Conservation (phyloP, 2,329 filamentous ascomycete genomes). For the Conoideocrella luteorostrata region DNA sequence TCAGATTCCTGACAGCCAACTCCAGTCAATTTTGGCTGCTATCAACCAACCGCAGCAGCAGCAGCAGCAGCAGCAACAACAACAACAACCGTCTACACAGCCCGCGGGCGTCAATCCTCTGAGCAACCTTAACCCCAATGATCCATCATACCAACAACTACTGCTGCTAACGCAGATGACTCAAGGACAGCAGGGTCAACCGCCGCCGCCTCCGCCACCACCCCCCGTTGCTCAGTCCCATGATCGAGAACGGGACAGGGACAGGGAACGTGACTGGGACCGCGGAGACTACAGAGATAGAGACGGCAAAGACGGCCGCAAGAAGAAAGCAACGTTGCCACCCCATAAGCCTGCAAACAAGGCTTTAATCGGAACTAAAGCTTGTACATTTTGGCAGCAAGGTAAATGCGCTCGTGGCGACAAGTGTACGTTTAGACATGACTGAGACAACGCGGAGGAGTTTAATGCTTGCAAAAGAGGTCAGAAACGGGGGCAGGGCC, state of each 20-base stretch:
- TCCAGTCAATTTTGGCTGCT: slow-evolving; percentile 38
- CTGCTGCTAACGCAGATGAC: slow-evolving; percentile 32
- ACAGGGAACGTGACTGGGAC: slow-evolving; percentile 27
- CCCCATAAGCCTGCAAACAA: slow-evolving; percentile 44
- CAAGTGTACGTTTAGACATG: slow-evolving; percentile 68
- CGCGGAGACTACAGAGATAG: slow-evolving; percentile 25
- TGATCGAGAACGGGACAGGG: slow-evolving; percentile 7
- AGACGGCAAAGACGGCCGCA: slow-evolving; percentile 31
- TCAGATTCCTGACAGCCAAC: slow-evolving; percentile 30
- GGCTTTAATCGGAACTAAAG: slow-evolving; percentile 57
- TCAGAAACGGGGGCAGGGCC: background rate
- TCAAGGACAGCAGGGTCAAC: slow-evolving; percentile 23
- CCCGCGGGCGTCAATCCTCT: slow-evolving; percentile 14
- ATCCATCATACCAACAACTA: slow-evolving; percentile 34
- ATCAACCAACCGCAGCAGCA: slow-evolving; percentile 31
- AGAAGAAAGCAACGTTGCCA: slow-evolving; percentile 34
- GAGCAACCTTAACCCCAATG: slow-evolving; percentile 29
- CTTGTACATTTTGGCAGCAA: slow-evolving; percentile 64
- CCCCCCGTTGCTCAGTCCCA: slow-evolving; percentile 2
- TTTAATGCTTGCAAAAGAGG: background rate
- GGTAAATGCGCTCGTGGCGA: slow-evolving; percentile 68
- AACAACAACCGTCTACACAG: slow-evolving; percentile 10
- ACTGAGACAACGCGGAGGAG: slow-evolving; percentile 23
- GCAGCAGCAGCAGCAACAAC: slow-evolving; percentile 16
- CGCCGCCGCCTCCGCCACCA: slow-evolving; percentile 15